Conservation (phyloP, 163 green algal species). For the Trebouxiophyceae sp. region DNA sequence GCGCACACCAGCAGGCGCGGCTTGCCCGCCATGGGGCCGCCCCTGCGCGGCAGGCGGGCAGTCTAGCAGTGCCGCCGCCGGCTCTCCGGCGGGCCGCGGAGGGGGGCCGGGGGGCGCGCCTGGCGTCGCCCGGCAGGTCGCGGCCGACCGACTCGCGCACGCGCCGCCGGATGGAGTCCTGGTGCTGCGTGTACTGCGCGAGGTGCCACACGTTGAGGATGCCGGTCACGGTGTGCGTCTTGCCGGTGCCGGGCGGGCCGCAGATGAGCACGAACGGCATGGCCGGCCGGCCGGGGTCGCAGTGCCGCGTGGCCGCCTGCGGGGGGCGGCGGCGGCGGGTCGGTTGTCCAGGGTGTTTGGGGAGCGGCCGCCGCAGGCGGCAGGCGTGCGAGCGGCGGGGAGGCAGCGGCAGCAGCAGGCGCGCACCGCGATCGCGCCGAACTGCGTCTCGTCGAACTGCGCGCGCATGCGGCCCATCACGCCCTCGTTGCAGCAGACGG, state of each 20-base stretch:
- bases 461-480: slow-evolving; percentile 45
- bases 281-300: slow-evolving; percentile 4
- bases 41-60: too few relatives aligned
- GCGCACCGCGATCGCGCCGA: slow-evolving; percentile 51
- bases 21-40: slow-evolving; percentile 30
- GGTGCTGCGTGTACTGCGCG: slow-evolving; percentile 64
- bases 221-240: slow-evolving; percentile 93
- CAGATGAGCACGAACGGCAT: slow-evolving; percentile 54
- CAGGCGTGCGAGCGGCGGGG: not conserved
- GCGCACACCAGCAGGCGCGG: slow-evolving; percentile 87
- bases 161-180: slow-evolving; percentile 41
- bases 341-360: not conserved
- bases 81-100: too few relatives aligned
- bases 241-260: slow-evolving; percentile 89
- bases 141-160: too few relatives aligned
- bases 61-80: too few relatives aligned
- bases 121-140: too few relatives aligned
- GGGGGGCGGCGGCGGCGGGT: not conserved
- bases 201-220: slow-evolving; percentile 94
- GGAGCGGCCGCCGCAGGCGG: too few relatives aligned
- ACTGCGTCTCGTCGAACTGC: slow-evolving; percentile 51
- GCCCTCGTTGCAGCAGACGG: slow-evolving; percentile 9
- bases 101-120: too few relatives aligned
- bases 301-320: slow-evolving; percentile 32
- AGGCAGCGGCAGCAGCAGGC: not conserved